Evolutionary conservation across 2,329 filamentous ascomycete genomes (phyloP).

Genomic region (Ceratocystis lukuohia): DNA sequence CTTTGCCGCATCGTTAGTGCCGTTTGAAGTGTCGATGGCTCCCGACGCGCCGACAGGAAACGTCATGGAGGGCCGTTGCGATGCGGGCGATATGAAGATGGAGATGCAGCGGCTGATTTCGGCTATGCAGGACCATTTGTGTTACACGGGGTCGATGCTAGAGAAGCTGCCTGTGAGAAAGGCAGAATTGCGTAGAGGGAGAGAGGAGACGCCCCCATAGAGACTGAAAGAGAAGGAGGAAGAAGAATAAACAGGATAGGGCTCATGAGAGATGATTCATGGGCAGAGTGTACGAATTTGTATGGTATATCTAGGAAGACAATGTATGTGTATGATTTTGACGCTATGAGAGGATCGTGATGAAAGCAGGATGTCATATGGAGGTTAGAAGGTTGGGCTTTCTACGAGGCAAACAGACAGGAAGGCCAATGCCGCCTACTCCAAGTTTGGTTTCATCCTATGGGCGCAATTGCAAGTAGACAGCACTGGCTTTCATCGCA

Average conservation of each 20-base stretch:
- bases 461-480: too few relatives aligned
- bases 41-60: slow-evolving; percentile 10
- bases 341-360: neutral
- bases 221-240: neutral
- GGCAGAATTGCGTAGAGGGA: slow-evolving; percentile 15
- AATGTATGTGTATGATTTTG: neutral
- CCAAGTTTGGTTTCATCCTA: too few relatives aligned
- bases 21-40: slow-evolving; percentile 15
- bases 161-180: slow-evolving; percentile 17
- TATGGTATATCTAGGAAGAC: neutral
- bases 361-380: too few relatives aligned
- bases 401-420: too few relatives aligned
- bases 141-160: slow-evolving; percentile 18
- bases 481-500: too few relatives aligned
- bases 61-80: slow-evolving; percentile 18
- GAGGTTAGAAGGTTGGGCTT: too few relatives aligned
- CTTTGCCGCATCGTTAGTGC: slow-evolving; percentile 13
- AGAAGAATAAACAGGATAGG: neutral
- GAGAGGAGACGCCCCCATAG: slow-evolving; percentile 14
- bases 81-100: slow-evolving; percentile 16
- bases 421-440: too few relatives aligned
- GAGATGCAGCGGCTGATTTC: slow-evolving; percentile 18
- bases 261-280: neutral
- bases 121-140: slow-evolving; percentile 17
- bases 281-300: neutral